phyloP scores from a whole-genome alignment of 345 rosid genomes.

The Arabidopsis thaliana region DNA sequence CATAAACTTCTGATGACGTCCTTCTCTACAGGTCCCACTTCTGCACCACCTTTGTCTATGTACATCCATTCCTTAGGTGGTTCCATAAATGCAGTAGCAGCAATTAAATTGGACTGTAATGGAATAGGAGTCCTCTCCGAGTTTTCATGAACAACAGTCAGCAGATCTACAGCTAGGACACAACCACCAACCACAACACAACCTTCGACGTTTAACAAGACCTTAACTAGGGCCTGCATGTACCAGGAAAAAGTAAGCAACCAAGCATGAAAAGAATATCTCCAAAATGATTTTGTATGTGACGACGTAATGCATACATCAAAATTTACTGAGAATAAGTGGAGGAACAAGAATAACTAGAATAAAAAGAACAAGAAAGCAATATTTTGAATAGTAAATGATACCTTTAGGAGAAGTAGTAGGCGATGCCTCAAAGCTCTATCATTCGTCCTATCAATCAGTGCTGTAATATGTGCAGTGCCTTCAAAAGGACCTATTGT shows the following conservation, averaged over 20 bases:
- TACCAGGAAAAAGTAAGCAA: conserved; percentile 26
- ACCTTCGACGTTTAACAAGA: conserved; percentile 85
- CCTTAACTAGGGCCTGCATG: conserved; percentile 91
- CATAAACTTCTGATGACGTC: conserved; percentile 94
- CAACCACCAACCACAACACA: conserved; percentile 99
- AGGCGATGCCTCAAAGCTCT: conserved; percentile 98
- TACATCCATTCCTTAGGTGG: conserved; percentile 99
- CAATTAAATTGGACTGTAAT: conserved; percentile 92
- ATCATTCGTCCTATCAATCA: conserved; percentile 94
- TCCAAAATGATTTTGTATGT: conserved; percentile 27
- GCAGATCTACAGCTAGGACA: conserved; percentile 95
- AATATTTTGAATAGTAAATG: background rate
- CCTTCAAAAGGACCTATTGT: conserved; percentile 96
- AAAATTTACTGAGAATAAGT: conserved; percentile 9
- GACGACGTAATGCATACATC: conserved; percentile 12
- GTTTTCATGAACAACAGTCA: conserved; percentile 94
- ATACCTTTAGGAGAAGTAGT: conserved; percentile 90
- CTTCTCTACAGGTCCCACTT: conserved; percentile 95
- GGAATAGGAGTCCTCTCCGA: conserved; percentile 98
- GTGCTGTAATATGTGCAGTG: conserved; percentile 90
- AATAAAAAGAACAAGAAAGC: conserved; percentile 1
- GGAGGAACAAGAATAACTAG: background rate
- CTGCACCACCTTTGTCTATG: conserved; percentile 71
- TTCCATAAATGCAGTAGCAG: conserved; percentile 99
- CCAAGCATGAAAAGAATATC: conserved; percentile 33